Evolutionary conservation across 352 stramenopile genomes (phyloP), one percentile per base, ranked within the genome.

Genomic region (Ochromonadaceae sp.): DNA sequence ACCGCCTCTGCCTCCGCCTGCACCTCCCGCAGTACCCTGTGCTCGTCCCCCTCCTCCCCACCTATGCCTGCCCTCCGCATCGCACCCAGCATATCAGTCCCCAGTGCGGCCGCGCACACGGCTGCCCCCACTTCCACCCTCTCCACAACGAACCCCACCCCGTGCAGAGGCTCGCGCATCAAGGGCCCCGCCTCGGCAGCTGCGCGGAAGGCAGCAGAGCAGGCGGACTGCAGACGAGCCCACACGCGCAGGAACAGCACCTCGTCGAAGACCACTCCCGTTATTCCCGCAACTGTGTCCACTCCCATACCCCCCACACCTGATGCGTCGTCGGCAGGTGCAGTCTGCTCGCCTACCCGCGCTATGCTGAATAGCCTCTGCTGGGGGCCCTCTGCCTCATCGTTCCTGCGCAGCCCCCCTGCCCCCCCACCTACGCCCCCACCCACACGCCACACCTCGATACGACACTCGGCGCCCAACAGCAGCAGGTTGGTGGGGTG

Each of bases 141-240:
- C 44, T 92, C 81, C 22, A 95, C 69, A 36, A 90, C 66, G 44
- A 93, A 90, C 12, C 80, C 78, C 2, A 93, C 82, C 25, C 86
- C 84, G 76, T 83, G 92, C 20, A 94, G 72, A 1, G 84, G 84
- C 67, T 96, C 87, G 32, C 86, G 81, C 46, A 82, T 91, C 26
- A 96, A 67, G 9, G 87, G 87, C 47, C 87, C 87, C 26, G 81
- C 76, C 1, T 74, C 69, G 9, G 31, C 48, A 0, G 69, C 65
- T 10, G 70, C 50, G 44, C 75, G 63, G 22, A 76, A 74, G n/a
- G 47, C 65, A 59, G 28, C 40, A 25, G 69, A 31, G 31, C 68
- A 25, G 25, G 44, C 22, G 22, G 31, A 71, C 26, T 67, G 38
- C 17, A 67, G 26, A 22, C 52, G 56, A 32, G n/a, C 25, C 59